These are phyloP conservation scores for Blastomyces parvus DNA, from an alignment of 2,329 filamentous ascomycete genomes.

Conservation along the genomic window DNA sequence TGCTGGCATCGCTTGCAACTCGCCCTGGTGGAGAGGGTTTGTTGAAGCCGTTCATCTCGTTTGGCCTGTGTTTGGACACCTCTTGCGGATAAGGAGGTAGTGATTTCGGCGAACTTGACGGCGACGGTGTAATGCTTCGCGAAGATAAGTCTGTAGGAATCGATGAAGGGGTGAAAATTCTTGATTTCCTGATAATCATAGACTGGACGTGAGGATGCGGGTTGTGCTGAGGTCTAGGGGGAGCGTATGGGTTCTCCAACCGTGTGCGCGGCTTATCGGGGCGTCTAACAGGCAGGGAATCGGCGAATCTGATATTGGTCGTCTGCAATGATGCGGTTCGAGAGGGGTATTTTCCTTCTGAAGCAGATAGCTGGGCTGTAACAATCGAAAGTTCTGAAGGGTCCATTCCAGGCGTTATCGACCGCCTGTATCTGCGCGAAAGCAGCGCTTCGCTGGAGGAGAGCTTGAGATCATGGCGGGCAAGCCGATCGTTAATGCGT, in stretches of 20 bases:
- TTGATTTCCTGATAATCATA: conserved; percentile 2
- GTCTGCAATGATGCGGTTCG: conserved; percentile 2
- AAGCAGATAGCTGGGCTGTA: not conserved
- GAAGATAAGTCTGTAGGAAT: not conserved
- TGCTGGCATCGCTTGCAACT: not conserved
- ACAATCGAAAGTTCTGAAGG: conserved; percentile 4
- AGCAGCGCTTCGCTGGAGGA: conserved; percentile 3
- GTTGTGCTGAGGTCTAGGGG: not conserved
- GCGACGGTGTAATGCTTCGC: not conserved
- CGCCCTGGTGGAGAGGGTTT: not conserved
- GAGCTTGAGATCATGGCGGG: conserved; percentile 5
- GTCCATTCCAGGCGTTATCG: not conserved
- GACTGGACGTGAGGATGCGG: conserved; percentile 1
- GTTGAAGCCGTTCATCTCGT: not conserved
- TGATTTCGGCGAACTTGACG: not conserved
- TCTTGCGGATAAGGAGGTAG: not conserved
- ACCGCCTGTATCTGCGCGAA: conserved; percentile 3
- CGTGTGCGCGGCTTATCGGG: conserved; percentile 1
- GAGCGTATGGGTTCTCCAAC: conserved; percentile 2
- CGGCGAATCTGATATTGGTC: conserved; percentile 6
- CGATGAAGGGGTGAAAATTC: not conserved
- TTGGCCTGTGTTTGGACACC: not conserved
- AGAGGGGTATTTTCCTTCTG: not conserved
- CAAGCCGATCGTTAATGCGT: conserved; percentile 5
- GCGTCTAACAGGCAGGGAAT: not conserved